Evolutionary conservation across 768 basidiomycete species (phyloP).

Genomic region (Pulveroboletus sp.): DNA sequence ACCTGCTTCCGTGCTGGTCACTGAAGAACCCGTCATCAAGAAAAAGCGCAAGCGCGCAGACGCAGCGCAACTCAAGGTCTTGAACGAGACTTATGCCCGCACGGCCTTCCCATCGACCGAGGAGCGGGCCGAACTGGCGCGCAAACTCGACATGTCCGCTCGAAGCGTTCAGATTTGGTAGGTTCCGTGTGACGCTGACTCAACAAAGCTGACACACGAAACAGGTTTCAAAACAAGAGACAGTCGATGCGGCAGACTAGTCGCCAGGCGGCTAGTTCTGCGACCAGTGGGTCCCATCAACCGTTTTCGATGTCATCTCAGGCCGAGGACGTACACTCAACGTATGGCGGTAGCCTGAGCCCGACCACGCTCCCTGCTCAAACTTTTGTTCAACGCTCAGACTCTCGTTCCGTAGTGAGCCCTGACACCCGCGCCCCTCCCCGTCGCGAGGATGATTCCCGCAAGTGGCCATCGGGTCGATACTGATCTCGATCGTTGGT

Average conservation of each 20-base stretch:
- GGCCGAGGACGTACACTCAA: constrained; percentile 29
- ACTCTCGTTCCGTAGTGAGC: constrained; percentile 35
- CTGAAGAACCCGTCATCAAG: constrained; percentile 71
- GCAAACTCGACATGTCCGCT: constrained; percentile 76
- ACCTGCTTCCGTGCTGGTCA: constrained; percentile 33
- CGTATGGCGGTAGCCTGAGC: constrained; percentile 35
- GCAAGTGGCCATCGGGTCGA: constrained; percentile 46
- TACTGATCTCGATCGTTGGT: constrained; percentile 39
- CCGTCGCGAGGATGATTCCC: constrained; percentile 46
- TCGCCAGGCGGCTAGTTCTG: constrained; percentile 52
- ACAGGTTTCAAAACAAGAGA: constrained; percentile 85
- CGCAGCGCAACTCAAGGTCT: constrained; percentile 70
- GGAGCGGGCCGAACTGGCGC: constrained; percentile 74
- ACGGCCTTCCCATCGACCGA: constrained; percentile 88
- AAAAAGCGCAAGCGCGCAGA: constrained; percentile 87
- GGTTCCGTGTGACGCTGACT: constrained; percentile 18
- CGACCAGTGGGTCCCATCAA: constrained; percentile 44
- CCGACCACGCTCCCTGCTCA: constrained; percentile 28
- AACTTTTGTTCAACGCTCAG: constrained; percentile 40
- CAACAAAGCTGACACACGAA: constrained; percentile 19
- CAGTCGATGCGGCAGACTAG: constrained; percentile 79
- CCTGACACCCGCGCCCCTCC: constrained; percentile 30
- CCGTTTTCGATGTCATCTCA: constrained; percentile 43
- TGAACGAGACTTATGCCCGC: constrained; percentile 75
- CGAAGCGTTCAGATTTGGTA: constrained; percentile 87